These are phyloP conservation scores for Metschnikowia proteae DNA, from an alignment of 805 yeast genomes.

Conservation along the genomic window DNA sequence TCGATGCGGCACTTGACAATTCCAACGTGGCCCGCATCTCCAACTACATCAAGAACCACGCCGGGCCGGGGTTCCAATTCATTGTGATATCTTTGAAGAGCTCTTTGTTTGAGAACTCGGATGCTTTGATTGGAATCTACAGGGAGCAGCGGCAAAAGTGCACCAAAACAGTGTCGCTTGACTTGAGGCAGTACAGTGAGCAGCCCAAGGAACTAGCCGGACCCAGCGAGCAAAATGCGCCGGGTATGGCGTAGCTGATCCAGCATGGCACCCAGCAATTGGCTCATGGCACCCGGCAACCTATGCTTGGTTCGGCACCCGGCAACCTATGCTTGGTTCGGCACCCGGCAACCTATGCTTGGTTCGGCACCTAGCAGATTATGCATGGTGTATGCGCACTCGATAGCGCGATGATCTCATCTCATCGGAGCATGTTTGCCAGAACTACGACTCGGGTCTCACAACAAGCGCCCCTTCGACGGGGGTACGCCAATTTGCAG, in stretches of 20 bases:
- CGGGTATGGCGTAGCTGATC: neutral
- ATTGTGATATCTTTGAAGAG: conserved; percentile 91
- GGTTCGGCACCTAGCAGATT: no score
- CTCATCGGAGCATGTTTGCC: conserved; percentile 2
- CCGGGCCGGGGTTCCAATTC: conserved; percentile 79
- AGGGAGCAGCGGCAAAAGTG: conserved; percentile 72
- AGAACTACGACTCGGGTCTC: neutral
- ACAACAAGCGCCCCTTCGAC: neutral
- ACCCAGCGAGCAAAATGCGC: conserved; percentile 4
- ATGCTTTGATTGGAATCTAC: conserved; percentile 89
- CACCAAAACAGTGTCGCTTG: conserved; percentile 70
- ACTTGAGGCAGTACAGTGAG: conserved; percentile 52
- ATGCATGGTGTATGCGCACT: neutral
- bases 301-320: no score
- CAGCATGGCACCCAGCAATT: no score
- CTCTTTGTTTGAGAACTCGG: conserved; percentile 81
- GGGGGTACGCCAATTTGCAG: neutral
- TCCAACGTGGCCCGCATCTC: conserved; percentile 85
- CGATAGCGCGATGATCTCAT: neutral
- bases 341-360: no score
- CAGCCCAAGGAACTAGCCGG: conserved; percentile 5
- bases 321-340: no score
- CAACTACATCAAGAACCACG: conserved; percentile 70
- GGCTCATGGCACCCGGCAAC: no score
- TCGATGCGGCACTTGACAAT: conserved; percentile 96